phyloP scores from a whole-genome alignment of 2,329 filamentous ascomycete genomes.

The Cladosporium austrohemisphaericum region DNA sequence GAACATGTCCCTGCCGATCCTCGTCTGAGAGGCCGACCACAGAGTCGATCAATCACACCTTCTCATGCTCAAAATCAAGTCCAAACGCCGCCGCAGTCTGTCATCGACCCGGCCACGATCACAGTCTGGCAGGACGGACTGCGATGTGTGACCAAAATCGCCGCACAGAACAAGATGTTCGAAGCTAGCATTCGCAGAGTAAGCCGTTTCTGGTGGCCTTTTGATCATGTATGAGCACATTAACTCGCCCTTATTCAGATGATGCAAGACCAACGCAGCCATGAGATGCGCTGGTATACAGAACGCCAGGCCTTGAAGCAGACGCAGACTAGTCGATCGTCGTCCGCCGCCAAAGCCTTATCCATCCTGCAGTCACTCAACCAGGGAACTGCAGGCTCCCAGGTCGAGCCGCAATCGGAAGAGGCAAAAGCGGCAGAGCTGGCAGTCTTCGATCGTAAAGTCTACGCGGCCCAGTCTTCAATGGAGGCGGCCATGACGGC shows the following conservation, averaged over 20 bases:
- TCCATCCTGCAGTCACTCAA: conserved; percentile 31
- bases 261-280: conserved; percentile 59
- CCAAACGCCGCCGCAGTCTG: not conserved
- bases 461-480: conserved; percentile 55
- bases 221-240: conserved; percentile 19
- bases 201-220: conserved; percentile 17
- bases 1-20: conserved; percentile 4
- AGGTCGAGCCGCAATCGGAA: conserved; percentile 8
- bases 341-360: conserved; percentile 27
- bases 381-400: conserved; percentile 5
- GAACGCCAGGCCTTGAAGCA: conserved; percentile 34
- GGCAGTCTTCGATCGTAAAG: conserved; percentile 57
- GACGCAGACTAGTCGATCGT: conserved; percentile 27
- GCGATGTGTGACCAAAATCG: conserved; percentile 46
- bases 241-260: conserved; percentile 41
- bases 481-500: conserved; percentile 58
- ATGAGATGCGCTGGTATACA: conserved; percentile 57
- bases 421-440: conserved; percentile 50
- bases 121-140: conserved; percentile 47
- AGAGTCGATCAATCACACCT: conserved; percentile 20
- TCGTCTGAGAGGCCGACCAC: conserved; percentile 18
- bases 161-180: conserved; percentile 43
- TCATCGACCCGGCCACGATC: conserved; percentile 46
- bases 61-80: not conserved
- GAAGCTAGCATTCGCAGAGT: conserved; percentile 39